Evolutionary conservation across 176 grass and related monocot species (phyloP), one percentile per base, ranked within the genome.

Genomic region (Rhynchospora pubera): DNA sequence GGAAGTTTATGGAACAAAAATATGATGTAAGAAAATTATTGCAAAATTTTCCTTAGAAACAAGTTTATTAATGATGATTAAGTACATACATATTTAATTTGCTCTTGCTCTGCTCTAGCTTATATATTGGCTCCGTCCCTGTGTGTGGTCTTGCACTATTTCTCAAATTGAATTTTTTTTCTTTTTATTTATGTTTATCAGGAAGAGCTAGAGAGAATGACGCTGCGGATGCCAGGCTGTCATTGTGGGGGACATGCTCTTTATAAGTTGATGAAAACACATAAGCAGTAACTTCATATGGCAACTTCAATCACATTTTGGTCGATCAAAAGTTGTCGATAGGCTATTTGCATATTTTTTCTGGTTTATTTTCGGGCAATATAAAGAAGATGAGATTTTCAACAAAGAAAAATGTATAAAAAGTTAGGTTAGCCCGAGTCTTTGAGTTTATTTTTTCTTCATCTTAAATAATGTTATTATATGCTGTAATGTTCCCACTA

Each of bases 241-340:
- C 94, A 97, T 85, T 45, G 19, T 32, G 94, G 94, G 30, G 94
- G 94, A 28, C 52, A 86, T 94, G 88, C 91, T 79, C 85, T 97
- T 4, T 97, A 90, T 68, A 76, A 89, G 62, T 69, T 80, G 66
- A 94, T 91, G 91, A 92, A 24, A 87, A 68, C 5, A 9, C 14
- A 52, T 82, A 64, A 82, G 61, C 57, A n/a, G 77, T 46, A 26
- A 23, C 18, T 60, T n/a, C 23, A 32, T 45, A 28, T 61, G 16
- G 28, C 11, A 6, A 62, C 19, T 79, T 62, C 32, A 73, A 73
- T 73, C 44, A 47, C 43, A 22, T 12, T 71, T 39, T 47, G 43
- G 13, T 45, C 47, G 42, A 39, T 66, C 63, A 39, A 67, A 67
- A 39, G 14, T 10, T 67, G 30, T 69, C 6, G 39, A 16, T 19